These are phyloP conservation scores for Skeletonema tropicum DNA, from an alignment of 108 stramenopile genomes.

Conservation along the genomic window DNA sequence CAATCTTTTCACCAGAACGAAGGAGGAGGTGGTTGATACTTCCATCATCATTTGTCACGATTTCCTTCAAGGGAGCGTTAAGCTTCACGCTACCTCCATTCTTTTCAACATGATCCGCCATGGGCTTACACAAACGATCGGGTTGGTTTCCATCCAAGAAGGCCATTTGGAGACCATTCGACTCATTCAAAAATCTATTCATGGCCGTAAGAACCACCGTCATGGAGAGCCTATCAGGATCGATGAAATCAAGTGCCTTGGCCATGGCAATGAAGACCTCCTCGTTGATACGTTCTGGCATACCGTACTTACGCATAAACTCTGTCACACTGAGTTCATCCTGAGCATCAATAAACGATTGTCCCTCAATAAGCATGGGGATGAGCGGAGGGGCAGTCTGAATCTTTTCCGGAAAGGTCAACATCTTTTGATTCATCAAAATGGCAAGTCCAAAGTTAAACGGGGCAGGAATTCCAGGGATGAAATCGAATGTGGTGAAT, in stretches of 20 bases:
- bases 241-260: constrained; percentile 97
- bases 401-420: constrained; percentile 92
- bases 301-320: constrained; percentile 96
- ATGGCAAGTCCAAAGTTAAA: constrained; percentile 97
- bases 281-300: constrained; percentile 96
- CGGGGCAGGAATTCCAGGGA: constrained; percentile 95
- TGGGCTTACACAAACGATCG: constrained; percentile 90
- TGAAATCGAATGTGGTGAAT: constrained; percentile 98
- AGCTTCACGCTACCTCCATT: constrained; percentile 83
- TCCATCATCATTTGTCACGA: constrained; percentile 85
- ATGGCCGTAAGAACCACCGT: constrained; percentile 96
- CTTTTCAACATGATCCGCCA: constrained; percentile 80
- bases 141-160: constrained; percentile 97
- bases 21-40: constrained; percentile 81
- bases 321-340: constrained; percentile 93
- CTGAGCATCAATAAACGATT: constrained; percentile 95
- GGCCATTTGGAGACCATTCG: constrained; percentile 95
- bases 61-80: constrained; percentile 83
- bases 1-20: constrained; percentile 83
- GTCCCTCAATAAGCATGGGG: constrained; percentile 95
- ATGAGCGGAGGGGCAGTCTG: constrained; percentile 95
- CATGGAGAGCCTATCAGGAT: constrained; percentile 96
- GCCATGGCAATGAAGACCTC: constrained; percentile 98
- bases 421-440: constrained; percentile 96
- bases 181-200: constrained; percentile 96